Base-by-base conservation (phyloP, 345 rosid genomes). In the Punica granatum region DNA sequence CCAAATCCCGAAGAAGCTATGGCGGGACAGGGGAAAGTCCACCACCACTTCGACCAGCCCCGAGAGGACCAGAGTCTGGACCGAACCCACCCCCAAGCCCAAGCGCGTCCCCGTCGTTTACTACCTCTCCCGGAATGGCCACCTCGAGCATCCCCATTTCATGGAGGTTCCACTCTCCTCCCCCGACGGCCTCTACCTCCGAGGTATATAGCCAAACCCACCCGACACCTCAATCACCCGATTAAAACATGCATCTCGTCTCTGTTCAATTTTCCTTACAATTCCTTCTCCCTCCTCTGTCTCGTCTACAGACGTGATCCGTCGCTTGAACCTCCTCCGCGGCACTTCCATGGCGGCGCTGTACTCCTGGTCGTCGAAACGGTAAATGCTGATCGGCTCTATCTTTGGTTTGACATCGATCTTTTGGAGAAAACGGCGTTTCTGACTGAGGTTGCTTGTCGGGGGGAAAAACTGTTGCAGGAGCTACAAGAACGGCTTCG, bases 91-190 rank as follows among this genome's bases (percentile, higher is more conserved):
- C 81, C 80, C 62, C 66, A 66, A 67, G 42, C 59, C 43, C 73
- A 80, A 69, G 31, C 83, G 77, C 79, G 95, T 88, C 58, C 77
- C 95, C 58, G 99, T 93, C 35, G 88, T 93, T 25, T 93, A 93
- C 70, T 93, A 91, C 66, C 84, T 93, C 60, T 86, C 81, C 70
- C 83, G 95, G 35, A 89, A 86, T 72, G 99, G 99, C 64, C 95
- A 87, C 70, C 96, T 93, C 31, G 96, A 93, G 69, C 99, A 93
- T 71, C 99, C 99, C 23, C 99, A 91, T 86, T 90, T 91, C 85
- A 89, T 91, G 81, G 96, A 93, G 73, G 97, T 90, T 66, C 78
- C 94, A 48, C 88, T 93, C 60, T 80, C 90, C 53, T 87, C 96
- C 30, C 64, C 74, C 44, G 84, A 85, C 6, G 97, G 94, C 63